These are phyloP conservation scores for Cytospora mali DNA, from an alignment of 2,329 filamentous ascomycete species.

Conservation along the genomic window DNA sequence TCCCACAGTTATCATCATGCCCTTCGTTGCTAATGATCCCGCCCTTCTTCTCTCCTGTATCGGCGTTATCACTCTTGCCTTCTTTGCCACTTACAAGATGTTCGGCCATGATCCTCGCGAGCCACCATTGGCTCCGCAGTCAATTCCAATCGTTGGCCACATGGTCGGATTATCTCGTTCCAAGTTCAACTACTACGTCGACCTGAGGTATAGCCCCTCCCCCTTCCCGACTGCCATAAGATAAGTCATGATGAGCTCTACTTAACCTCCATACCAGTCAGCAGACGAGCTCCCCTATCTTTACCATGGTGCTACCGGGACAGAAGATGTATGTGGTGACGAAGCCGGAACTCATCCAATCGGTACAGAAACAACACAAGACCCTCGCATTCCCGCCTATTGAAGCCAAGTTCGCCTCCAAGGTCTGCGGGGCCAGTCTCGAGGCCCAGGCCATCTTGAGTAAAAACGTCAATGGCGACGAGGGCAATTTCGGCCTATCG, in stretches of 20 bases:
- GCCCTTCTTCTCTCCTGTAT: conserved; percentile 11
- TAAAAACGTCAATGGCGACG: conserved; percentile 41
- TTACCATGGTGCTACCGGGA: conserved; percentile 45
- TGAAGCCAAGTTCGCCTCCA: conserved; percentile 37
- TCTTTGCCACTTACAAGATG: conserved; percentile 15
- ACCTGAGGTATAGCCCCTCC: conserved; percentile 32
- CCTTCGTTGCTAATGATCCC: not conserved
- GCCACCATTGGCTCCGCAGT: conserved; percentile 36
- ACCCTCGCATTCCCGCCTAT: conserved; percentile 43
- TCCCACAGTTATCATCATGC: conserved; percentile 2
- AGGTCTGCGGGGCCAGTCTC: conserved; percentile 36
- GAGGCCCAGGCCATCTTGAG: conserved; percentile 37
- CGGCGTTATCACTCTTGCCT: conserved; percentile 14
- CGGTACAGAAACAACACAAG: conserved; percentile 43
- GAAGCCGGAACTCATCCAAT: conserved; percentile 40
- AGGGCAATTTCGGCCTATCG: conserved; percentile 38
- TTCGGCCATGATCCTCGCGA: conserved; percentile 37
- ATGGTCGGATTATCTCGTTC: conserved; percentile 36
- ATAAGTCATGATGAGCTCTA: not conserved
- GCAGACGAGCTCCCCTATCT: conserved; percentile 38
- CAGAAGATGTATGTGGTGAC: conserved; percentile 47
- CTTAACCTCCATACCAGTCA: conserved; percentile 16
- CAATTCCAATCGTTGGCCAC: conserved; percentile 39
- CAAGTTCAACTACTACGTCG: conserved; percentile 39
- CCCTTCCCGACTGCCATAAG: not conserved